Conservation (phyloP, 129 eudicot species). For the Chrysanthemum makinoi region DNA sequence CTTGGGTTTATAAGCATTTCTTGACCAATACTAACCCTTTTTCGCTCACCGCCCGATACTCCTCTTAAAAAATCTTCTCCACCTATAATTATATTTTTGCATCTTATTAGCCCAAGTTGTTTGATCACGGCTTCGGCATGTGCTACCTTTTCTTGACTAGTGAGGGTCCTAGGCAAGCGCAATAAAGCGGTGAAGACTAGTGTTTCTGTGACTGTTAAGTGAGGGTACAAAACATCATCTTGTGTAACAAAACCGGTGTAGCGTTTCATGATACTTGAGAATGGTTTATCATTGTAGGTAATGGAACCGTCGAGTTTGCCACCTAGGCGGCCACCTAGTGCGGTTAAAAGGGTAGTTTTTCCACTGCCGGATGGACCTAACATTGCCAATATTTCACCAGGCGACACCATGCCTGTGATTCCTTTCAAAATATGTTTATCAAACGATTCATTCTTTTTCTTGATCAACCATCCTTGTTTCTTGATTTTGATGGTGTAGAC, state of each 20-base stretch:
- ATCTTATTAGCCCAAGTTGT: slow-evolving; percentile 56
- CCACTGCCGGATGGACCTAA: slow-evolving; percentile 88
- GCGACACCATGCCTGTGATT: slow-evolving; percentile 56
- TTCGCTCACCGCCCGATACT: slow-evolving; percentile 84
- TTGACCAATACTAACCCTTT: slow-evolving; percentile 90
- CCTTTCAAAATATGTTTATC: slow-evolving; percentile 56
- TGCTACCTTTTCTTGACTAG: slow-evolving; percentile 37
- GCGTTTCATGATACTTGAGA: slow-evolving; percentile 53
- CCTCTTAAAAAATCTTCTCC: slow-evolving; percentile 51
- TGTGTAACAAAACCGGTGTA: slow-evolving; percentile 78
- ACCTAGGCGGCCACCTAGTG: slow-evolving; percentile 64
- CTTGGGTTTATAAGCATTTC: slow-evolving; percentile 90
- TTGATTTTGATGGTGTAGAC: slow-evolving; percentile 47
- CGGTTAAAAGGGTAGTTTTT: slow-evolving; percentile 70
- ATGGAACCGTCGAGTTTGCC: slow-evolving; percentile 55
- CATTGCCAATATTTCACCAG: slow-evolving; percentile 83
- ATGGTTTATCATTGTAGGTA: slow-evolving; percentile 59
- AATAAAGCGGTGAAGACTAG: slow-evolving; percentile 70
- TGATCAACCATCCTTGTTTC: slow-evolving; percentile 31
- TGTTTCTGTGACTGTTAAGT: slow-evolving; percentile 75
- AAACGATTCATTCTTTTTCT: slow-evolving; percentile 12
- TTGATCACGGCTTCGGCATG: slow-evolving; percentile 59
- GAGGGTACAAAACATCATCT: slow-evolving; percentile 72
- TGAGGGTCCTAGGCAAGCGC: slow-evolving; percentile 50
- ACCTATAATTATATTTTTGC: slow-evolving; percentile 67